Conservation (phyloP, 1,284 basidiomycete species). For the Hemileia vastatrix region DNA sequence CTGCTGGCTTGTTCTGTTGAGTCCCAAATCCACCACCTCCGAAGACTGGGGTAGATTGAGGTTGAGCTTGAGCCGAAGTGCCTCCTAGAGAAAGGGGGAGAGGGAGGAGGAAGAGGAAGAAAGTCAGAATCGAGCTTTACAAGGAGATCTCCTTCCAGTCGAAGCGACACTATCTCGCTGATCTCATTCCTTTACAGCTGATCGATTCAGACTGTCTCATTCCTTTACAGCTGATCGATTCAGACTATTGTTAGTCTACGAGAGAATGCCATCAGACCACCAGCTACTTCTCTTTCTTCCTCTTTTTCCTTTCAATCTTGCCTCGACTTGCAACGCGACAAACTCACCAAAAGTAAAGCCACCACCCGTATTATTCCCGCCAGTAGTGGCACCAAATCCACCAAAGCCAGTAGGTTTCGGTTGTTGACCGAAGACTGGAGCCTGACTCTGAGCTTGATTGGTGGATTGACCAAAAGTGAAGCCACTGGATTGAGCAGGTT, state of each 20-base stretch:
- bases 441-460: not conserved
- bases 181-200: not conserved
- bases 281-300: not conserved
- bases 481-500: no score
- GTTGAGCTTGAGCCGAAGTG: not conserved
- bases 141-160: not conserved
- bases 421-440: not conserved
- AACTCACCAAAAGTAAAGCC: no score
- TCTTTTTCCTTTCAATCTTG: no score
- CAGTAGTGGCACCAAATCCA: no score
- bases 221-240: conserved; percentile 11
- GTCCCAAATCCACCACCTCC: not conserved
- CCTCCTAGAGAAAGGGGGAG: not conserved
- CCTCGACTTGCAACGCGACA: no score
- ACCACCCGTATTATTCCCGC: no score
- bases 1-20: not conserved
- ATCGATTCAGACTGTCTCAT: conserved; percentile 3
- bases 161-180: no score
- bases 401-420: no score
- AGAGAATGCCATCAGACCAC: conserved; percentile 12
- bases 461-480: not conserved
- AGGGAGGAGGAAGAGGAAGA: not conserved
- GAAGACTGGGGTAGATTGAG: not conserved
- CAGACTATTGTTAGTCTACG: conserved; percentile 14
- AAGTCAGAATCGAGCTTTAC: not conserved